Base-by-base conservation (phyloP, 2,329 filamentous ascomycete species). In the Hypoxylon sp. region DNA sequence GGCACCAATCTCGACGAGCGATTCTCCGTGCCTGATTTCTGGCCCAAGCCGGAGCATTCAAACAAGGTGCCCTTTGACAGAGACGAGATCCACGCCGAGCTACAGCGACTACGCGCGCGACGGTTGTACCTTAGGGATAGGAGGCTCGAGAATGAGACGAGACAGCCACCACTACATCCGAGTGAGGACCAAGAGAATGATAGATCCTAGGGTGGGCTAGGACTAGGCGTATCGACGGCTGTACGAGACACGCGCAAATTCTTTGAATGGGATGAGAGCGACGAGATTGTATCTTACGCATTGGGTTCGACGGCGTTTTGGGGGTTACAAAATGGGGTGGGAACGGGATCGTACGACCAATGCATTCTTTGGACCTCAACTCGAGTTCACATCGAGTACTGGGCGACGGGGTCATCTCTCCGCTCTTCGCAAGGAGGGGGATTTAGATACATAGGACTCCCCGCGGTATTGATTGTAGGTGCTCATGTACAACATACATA, bases 1-100 rank as follows among this genome's bases (percentile, higher is more conserved):
- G 96, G 96, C 79, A 97, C 94, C 62, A 99, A 99, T 81, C 93
- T 99, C 78, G 96, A 99, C 82, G 87, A 91, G 73, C 91, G 93
- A 71, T 99, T 99, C 85, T 83, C 87, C 51, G 93, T 98, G 1
- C 90, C 92, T 21, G 92, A 91, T 63, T 99, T 99, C 85, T 99
- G 96, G 96, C 96, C 96, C 28, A 93, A 90, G 76, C 85, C 89
- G 3, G 90, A 92, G 70, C 86, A 94, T 78, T 91, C 91, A 66
- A 91, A 96, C 81, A 88, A 86, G 75, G 87, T 96, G 49, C 93
- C 93, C 1, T 88, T 88, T 65, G 92, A 96, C 73, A 85, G 86
- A 70, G 92, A 96, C 60, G 93, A 97, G 81, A 96, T 99, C 76
- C 87, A 90, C 63, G 87, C 86, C 69, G 96, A 99, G 83, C 84